Percentiles rank a stretch among this genome's conserved stretches.
Conservation (phyloP, 768 basidiomycete genomes). For the Kondoa malvinella region DNA sequence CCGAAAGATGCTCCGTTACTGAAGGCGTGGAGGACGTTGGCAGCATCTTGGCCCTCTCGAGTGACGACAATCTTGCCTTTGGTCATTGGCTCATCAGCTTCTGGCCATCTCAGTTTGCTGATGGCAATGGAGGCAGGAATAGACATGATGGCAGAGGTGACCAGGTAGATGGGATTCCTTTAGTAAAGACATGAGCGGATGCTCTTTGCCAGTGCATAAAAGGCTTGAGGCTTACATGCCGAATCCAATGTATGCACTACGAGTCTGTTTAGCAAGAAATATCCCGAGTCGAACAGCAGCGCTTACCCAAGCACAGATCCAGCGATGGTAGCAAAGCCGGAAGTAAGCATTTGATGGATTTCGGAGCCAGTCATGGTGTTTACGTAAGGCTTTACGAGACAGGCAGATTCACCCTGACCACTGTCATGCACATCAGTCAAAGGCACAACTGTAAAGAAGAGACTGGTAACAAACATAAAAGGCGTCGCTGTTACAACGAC, state of each 20-base stretch:
- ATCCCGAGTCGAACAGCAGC: too few species aligned
- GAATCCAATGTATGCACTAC: conserved; percentile 53
- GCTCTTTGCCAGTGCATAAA: too few species aligned
- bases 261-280: too few species aligned
- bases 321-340: conserved; percentile 74
- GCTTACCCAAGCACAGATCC: conserved; percentile 85
- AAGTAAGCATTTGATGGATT: conserved; percentile 17
- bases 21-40: conserved; percentile 82
- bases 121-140: conserved; percentile 89
- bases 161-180: conserved; percentile 41
- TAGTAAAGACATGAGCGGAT: too few species aligned
- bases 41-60: conserved; percentile 49
- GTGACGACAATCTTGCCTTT: conserved; percentile 64
- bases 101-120: conserved; percentile 70
- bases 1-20: conserved; percentile 38
- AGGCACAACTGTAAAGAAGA: too few species aligned
- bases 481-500: conserved; percentile 82
- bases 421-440: too few species aligned
- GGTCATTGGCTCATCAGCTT: conserved; percentile 68
- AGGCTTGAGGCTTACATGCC: too few species aligned
- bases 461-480: too few species aligned
- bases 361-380: conserved; percentile 58
- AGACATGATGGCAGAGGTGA: conserved; percentile 49
- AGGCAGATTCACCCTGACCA: conserved; percentile 76
- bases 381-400: conserved; percentile 43